Evolutionary conservation across 139 green algal species (phyloP).

Genomic region (Haematococcus sp.): DNA sequence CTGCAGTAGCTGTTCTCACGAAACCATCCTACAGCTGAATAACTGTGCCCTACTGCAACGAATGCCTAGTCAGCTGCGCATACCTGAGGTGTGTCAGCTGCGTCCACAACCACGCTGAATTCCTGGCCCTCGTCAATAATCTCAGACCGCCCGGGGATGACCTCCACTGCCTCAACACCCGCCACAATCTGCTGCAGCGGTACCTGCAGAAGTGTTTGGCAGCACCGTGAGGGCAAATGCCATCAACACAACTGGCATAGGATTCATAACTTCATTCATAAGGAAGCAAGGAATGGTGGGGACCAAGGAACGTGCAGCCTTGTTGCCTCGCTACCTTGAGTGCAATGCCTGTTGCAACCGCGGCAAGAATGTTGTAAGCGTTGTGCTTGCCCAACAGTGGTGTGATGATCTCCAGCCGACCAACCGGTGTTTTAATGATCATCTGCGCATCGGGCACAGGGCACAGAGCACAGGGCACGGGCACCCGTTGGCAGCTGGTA

Average conservation of each 20-base stretch:
- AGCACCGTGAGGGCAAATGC: too few relatives aligned
- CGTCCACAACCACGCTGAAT: conserved; percentile 93
- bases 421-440: conserved; percentile 48
- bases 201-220: conserved; percentile 35
- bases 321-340: too few relatives aligned
- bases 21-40: too few relatives aligned
- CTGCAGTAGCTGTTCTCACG: neutral
- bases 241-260: too few relatives aligned
- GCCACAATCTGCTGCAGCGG: conserved; percentile 66
- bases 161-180: conserved; percentile 78
- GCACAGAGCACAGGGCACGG: neutral
- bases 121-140: conserved; percentile 88
- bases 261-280: too few relatives aligned
- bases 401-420: conserved; percentile 72
- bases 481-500: neutral
- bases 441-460: conserved; percentile 24
- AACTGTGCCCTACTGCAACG: too few relatives aligned
- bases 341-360: conserved; percentile 81
- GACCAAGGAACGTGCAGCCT: too few relatives aligned
- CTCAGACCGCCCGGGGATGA: conserved; percentile 46
- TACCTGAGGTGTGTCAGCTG: conserved; percentile 78
- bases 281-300: too few relatives aligned
- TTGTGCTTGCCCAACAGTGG: conserved; percentile 81
- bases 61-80: conserved; percentile 36
- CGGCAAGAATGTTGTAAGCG: conserved; percentile 89